Evolutionary conservation across 352 stramenopile species (phyloP), one percentile per base, ranked within the genome.

Genomic region (Phytophthora macrochlamydospora): DNA sequence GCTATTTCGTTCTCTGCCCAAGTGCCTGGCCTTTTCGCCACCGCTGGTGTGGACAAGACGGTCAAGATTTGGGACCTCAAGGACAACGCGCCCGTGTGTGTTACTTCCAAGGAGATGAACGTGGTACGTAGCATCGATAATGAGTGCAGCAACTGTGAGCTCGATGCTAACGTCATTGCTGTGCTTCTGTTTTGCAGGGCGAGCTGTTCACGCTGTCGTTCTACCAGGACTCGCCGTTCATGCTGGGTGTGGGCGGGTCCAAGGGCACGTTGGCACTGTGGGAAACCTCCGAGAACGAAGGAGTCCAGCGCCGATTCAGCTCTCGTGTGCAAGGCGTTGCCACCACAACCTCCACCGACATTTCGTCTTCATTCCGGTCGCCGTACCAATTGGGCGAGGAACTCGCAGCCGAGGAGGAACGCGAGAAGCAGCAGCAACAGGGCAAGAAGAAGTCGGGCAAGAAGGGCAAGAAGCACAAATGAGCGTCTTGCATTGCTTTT

Each of bases 1-100:
- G 73, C 81, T 28, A 81, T 98, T 64, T 90, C 87, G 18, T 96
- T 98, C 64, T 95, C 80, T 53, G 65, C 78, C 56, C 87, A 90
- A 37, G 85, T 96, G 51, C 86, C 96, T 14, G 97, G 97, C 48
- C 89, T 99, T 75, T 81, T 99, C 51, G 93, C 96, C 28, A 99
- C 97, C 3, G 96, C 91, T 43, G 95, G 94, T 8, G 88, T 97
- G n/a, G 97, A 99, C 84, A 99, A 99, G 82, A 98, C 93, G 7
- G 97, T 99, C 50, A 98, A 98, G 67, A 79, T 99, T 45, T 99
- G 98, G 98, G 96, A 99, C 65, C 67, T 96, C 14, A 76, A 85
- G 60, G 78, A 88, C 44, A 87, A 87, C 50, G 67, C 66, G 18
- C 87, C 92, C 3, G 63, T 84, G 51, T 96, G 83, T 65, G 83